Percentiles rank a stretch among this genome's conserved stretches.
Conservation (phyloP, 352 stramenopile genomes). For the Phytophthora hibernalis region DNA sequence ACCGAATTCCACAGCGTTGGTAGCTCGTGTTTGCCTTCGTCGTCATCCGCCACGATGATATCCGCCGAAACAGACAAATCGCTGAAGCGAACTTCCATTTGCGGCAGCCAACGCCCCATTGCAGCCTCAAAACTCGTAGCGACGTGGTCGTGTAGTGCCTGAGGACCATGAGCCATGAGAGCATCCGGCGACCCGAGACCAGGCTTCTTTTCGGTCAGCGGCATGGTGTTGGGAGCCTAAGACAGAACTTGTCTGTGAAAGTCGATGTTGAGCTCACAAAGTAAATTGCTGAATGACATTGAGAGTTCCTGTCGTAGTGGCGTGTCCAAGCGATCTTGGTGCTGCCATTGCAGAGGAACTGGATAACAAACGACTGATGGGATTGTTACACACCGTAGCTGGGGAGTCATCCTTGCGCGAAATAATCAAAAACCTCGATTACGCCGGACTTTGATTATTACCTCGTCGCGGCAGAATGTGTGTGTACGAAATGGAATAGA, state of each 20-base stretch:
- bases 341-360: too few relatives aligned
- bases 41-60: slow-evolving; percentile 31
- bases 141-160: slow-evolving; percentile 43
- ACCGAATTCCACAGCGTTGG: slow-evolving; percentile 52
- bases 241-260: background rate
- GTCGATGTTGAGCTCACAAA: background rate
- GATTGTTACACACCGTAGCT: background rate
- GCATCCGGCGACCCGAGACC: slow-evolving; percentile 28
- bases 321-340: too few relatives aligned
- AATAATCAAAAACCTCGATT: background rate
- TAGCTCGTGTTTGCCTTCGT: slow-evolving; percentile 32
- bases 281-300: slow-evolving; percentile 25
- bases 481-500: too few relatives aligned
- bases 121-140: slow-evolving; percentile 37
- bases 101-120: slow-evolving; percentile 43
- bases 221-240: slow-evolving; percentile 12
- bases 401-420: too few relatives aligned
- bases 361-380: background rate
- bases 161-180: slow-evolving; percentile 42
- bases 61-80: slow-evolving; percentile 38
- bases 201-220: slow-evolving; percentile 5
- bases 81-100: slow-evolving; percentile 48
- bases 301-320: background rate
- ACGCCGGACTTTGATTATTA: background rate
- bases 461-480: too few relatives aligned